These are phyloP conservation scores for Ophiostoma sp. DNA, from an alignment of 2,329 filamentous ascomycete genomes.

Conservation along the genomic window DNA sequence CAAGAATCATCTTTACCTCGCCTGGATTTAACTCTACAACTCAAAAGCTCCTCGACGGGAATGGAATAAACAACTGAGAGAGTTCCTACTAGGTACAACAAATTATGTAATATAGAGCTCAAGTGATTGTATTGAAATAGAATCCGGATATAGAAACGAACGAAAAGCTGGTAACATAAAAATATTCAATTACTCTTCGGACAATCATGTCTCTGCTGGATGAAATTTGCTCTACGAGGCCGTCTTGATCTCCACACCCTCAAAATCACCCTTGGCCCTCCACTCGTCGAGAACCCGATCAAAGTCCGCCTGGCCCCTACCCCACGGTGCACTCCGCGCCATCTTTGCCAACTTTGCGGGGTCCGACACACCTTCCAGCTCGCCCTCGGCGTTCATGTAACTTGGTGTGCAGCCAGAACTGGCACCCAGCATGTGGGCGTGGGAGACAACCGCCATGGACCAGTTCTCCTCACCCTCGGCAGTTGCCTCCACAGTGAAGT, in stretches of 20 bases:
- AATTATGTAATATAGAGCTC: no score
- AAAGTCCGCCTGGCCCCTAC: not conserved
- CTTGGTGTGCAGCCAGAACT: slow-evolving; percentile 27
- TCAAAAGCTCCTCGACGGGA: no score
- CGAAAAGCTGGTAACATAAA: no score
- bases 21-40: no score
- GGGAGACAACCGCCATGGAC: not conserved
- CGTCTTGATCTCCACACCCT: not conserved
- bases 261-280: not conserved
- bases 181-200: no score
- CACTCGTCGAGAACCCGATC: not conserved
- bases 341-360: not conserved
- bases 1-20: no score
- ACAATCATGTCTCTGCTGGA: not conserved
- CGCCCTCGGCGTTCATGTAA: slow-evolving; percentile 26
- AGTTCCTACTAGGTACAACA: no score
- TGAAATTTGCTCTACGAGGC: not conserved
- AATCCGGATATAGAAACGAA: no score
- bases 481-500: slow-evolving; percentile 6
- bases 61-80: no score
- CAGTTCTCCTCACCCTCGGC: slow-evolving; percentile 24
- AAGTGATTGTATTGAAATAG: no score
- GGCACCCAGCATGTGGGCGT: not conserved
- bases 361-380: not conserved
- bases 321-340: not conserved